phyloP scores from a whole-genome alignment of 768 basidiomycete genomes.

The Boletus edulis region DNA sequence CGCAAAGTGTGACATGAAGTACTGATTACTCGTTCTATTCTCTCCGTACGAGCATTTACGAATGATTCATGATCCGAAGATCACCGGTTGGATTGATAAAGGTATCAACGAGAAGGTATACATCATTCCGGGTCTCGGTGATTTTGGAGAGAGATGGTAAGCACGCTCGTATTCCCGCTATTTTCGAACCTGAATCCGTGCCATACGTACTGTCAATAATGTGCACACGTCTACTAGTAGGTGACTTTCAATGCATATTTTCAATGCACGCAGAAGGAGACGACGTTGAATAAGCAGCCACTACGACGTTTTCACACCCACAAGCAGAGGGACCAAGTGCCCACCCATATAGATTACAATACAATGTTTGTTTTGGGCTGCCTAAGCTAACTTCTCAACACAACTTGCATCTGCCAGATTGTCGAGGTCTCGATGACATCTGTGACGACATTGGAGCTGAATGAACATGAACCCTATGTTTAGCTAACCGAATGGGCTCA shows the following conservation, averaged over 20 bases:
- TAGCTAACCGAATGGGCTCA: neutral
- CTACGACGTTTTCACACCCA: too few species aligned
- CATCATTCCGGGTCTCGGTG: constrained; percentile 92
- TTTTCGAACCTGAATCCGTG: neutral
- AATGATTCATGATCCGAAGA: constrained; percentile 38
- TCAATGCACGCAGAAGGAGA: too few species aligned
- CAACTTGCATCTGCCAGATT: neutral
- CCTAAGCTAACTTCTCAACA: neutral
- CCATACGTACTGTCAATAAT: constrained; percentile 25
- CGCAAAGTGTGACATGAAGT: too few species aligned
- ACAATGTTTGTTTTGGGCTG: neutral
- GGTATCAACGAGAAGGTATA: constrained; percentile 89
- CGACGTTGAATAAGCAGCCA: neutral
- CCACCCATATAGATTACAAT: neutral
- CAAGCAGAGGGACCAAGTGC: too few species aligned
- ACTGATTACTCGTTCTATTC: constrained; percentile 32
- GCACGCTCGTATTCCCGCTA: neutral
- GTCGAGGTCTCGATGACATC: constrained; percentile 9
- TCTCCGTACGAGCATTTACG: neutral
- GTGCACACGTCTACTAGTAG: too few species aligned
- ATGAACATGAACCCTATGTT: neutral
- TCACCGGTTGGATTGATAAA: constrained; percentile 95
- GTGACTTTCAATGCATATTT: too few species aligned
- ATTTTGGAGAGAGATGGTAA: constrained; percentile 90
- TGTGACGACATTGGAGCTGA: neutral